phyloP scores from a whole-genome alignment of 148 eudicot genomes.

The Amaranthus palmeri region DNA sequence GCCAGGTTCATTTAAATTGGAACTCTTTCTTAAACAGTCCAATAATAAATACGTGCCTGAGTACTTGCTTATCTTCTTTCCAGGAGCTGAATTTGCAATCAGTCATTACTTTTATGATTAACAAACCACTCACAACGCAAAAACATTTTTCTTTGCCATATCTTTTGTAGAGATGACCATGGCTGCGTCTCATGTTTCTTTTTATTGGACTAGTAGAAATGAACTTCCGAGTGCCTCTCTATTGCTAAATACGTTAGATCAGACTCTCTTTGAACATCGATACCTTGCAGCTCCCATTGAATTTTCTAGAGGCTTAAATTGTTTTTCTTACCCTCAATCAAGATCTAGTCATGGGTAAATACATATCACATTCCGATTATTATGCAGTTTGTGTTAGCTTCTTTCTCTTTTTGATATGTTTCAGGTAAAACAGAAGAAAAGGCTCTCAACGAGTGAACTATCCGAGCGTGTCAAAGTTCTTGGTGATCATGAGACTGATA shows the following conservation, averaged over 20 bases:
- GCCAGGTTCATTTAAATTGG: neutral
- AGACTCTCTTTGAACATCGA: no score
- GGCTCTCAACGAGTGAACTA: constrained; percentile 52
- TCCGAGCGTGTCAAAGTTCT: constrained; percentile 59
- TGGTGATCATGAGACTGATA: constrained; percentile 51
- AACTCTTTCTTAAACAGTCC: neutral
- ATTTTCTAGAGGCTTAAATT: no score
- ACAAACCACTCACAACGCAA: neutral
- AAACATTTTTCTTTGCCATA: neutral
- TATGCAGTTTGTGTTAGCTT: neutral
- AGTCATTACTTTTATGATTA: neutral
- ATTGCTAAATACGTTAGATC: neutral
- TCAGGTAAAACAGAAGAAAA: constrained; percentile 51
- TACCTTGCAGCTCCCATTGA: no score
- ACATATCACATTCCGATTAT: neutral
- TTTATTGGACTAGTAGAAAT: neutral
- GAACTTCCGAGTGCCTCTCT: neutral
- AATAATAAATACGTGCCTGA: no score
- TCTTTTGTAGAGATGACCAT: neutral
- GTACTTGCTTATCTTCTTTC: neutral
- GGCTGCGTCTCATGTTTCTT: neutral
- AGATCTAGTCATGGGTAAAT: neutral
- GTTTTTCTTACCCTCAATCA: neutral
- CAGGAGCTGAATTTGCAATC: neutral
- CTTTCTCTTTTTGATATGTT: constrained; percentile 4